Percentiles rank a stretch among this genome's conserved stretches.
phyloP scores from a whole-genome alignment of 129 eudicot genomes.

The Lonicera japonica region DNA sequence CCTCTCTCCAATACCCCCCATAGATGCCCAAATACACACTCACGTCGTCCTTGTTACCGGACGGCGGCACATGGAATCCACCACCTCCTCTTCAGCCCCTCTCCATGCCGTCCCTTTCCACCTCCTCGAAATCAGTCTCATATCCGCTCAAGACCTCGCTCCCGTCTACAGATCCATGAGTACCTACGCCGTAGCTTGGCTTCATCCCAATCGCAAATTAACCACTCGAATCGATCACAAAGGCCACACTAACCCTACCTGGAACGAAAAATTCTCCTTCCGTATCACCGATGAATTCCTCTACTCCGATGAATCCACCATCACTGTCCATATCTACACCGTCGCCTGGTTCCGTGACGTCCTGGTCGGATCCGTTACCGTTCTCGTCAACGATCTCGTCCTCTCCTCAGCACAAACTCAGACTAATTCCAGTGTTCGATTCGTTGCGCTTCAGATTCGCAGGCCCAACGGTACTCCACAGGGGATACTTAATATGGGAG shows the following conservation, averaged over 20 bases:
- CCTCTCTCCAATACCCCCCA: too few species aligned
- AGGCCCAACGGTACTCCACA: constrained; percentile 22
- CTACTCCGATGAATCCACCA: constrained; percentile 9
- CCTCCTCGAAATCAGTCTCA: constrained; percentile 33
- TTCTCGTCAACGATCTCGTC: constrained; percentile 16
- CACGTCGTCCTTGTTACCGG: too few species aligned
- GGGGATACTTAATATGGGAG: constrained; percentile 35
- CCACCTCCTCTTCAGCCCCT: neutral
- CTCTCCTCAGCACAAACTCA: neutral
- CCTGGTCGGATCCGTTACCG: constrained; percentile 15
- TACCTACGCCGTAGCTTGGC: constrained; percentile 41
- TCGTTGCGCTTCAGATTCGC: constrained; percentile 21
- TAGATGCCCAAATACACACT: too few species aligned
- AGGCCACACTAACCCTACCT: constrained; percentile 45
- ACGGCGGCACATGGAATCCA: neutral
- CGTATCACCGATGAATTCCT: constrained; percentile 26
- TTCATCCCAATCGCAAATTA: constrained; percentile 30
- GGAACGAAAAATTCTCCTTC: constrained; percentile 39
- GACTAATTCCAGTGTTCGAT: neutral
- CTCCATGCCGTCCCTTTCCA: constrained; percentile 4
- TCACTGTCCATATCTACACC: constrained; percentile 23
- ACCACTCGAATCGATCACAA: constrained; percentile 38
- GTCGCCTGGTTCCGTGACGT: constrained; percentile 27
- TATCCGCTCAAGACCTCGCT: constrained; percentile 49
- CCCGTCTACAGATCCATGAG: constrained; percentile 36